Evolutionary conservation across 345 rosid species (phyloP).

Genomic region (Eucalyptus camaldulensis): DNA sequence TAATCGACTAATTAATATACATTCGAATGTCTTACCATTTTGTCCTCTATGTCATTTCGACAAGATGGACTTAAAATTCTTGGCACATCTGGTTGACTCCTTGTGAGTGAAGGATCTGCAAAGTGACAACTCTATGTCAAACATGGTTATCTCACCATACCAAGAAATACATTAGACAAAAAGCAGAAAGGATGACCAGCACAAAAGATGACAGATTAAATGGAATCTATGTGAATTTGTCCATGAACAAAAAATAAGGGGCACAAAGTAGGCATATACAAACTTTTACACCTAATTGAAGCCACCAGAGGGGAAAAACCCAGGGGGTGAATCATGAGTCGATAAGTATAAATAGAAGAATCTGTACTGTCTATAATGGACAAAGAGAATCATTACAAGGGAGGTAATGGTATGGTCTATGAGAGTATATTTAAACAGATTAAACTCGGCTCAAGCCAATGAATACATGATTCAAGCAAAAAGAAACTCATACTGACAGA

Average conservation of each 20-base stretch:
- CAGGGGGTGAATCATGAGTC: background rate
- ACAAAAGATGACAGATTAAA: background rate
- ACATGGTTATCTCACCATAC: background rate
- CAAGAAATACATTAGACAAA: background rate
- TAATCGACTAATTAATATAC: background rate
- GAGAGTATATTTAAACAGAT: background rate
- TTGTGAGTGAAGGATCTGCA: slow-evolving; percentile 45
- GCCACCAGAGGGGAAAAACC: background rate
- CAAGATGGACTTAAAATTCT: slow-evolving; percentile 28
- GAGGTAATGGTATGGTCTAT: background rate
- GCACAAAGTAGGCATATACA: background rate
- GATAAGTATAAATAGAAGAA: background rate
- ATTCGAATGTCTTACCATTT: slow-evolving; percentile 18
- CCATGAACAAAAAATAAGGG: background rate
- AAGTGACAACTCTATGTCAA: background rate
- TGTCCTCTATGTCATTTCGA: slow-evolving; percentile 49
- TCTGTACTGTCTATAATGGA: background rate
- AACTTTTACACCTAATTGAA: background rate
- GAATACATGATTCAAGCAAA: background rate
- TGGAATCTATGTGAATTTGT: background rate
- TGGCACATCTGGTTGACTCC: slow-evolving; percentile 58
- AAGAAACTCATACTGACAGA: background rate
- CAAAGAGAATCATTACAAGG: background rate
- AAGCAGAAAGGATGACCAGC: background rate
- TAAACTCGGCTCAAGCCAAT: background rate